These are phyloP conservation scores for Solanum paucissectum DNA, from an alignment of 257 asterid species.

Conservation along the genomic window DNA sequence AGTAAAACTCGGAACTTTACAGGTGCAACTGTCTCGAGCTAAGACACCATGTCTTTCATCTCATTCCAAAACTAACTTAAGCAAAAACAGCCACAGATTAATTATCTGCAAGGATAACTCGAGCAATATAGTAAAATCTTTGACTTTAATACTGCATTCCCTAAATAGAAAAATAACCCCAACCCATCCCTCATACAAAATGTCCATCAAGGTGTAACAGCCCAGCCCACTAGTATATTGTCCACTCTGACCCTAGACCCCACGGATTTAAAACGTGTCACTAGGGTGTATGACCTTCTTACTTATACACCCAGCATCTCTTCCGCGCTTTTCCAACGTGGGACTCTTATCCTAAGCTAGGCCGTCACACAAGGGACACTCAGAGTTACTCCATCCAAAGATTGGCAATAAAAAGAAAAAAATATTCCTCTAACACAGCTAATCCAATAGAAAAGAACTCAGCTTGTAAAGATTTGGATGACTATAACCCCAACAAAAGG, in stretches of 20 bases:
- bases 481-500: not conserved
- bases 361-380: not conserved
- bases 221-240: not conserved
- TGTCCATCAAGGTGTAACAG: not conserved
- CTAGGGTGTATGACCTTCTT: not conserved
- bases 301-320: not conserved
- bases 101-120: not conserved
- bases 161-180: not conserved
- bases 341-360: not conserved
- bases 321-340: not conserved
- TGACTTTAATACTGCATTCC: not conserved
- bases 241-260: not conserved
- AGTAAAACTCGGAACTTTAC: not conserved
- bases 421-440: not conserved
- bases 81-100: not conserved
- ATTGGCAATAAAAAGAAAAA: not conserved
- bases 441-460: not conserved
- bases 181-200: not conserved
- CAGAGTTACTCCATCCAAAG: not conserved
- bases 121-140: not conserved
- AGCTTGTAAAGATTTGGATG: not conserved
- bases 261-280: not conserved
- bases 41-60: not conserved
- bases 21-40: not conserved
- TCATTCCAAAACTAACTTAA: not conserved